Evolutionary conservation across 768 basidiomycete species (phyloP).

Genomic region (Daedaleopsis sinensis): DNA sequence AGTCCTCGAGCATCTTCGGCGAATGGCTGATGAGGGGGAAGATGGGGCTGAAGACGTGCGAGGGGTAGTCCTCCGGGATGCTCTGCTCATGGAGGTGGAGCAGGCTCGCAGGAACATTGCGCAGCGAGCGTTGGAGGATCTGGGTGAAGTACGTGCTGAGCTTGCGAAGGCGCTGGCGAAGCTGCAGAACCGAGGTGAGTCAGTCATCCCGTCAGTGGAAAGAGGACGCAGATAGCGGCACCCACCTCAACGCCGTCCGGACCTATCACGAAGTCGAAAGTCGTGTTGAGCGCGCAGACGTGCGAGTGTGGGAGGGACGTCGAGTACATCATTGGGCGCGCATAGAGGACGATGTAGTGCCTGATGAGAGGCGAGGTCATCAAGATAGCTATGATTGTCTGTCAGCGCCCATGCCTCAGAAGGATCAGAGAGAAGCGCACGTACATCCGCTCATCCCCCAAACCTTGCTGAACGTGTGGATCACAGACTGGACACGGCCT

Average conservation of each 20-base stretch:
- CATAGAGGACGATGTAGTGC: constrained; percentile 16
- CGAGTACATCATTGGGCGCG: constrained; percentile 16
- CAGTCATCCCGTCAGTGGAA: not conserved
- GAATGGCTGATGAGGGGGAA: constrained; percentile 16
- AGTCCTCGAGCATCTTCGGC: constrained; percentile 13
- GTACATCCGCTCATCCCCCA: constrained; percentile 19
- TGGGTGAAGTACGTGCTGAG: constrained; percentile 11
- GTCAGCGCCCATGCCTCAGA: not conserved
- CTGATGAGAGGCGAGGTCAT: constrained; percentile 14
- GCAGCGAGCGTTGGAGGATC: constrained; percentile 2
- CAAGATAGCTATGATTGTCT: not conserved
- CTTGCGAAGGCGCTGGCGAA: constrained; percentile 1
- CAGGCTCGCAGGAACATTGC: constrained; percentile 8
- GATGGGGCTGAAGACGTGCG: constrained; percentile 15
- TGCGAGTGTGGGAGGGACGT: constrained; percentile 17
- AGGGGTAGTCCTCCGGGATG: constrained; percentile 11
- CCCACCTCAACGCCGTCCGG: constrained; percentile 15
- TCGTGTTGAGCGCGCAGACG: constrained; percentile 9
- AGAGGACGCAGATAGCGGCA: not conserved
- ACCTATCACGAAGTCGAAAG: constrained; percentile 17
- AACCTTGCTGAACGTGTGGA: constrained; percentile 60
- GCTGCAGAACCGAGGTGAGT: not conserved
- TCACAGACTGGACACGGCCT: constrained; percentile 43
- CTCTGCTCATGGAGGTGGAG: constrained; percentile 9
- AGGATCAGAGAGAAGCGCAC: not conserved